Evolutionary conservation across 805 yeast species (phyloP).

Genomic region (Henningerozyma blattae): DNA sequence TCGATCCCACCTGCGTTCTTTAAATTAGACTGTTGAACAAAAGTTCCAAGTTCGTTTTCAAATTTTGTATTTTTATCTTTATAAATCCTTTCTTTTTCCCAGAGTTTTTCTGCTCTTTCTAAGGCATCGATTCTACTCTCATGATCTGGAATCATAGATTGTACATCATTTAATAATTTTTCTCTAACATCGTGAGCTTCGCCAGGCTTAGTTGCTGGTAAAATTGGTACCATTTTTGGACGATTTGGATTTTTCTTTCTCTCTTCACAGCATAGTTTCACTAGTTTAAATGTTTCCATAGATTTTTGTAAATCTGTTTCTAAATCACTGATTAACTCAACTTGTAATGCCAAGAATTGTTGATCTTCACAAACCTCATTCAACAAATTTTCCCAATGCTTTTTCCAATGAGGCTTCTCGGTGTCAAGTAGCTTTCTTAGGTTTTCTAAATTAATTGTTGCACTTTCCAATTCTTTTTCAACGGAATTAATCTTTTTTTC

Average conservation of each 20-base stretch:
- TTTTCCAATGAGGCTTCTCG: conserved; percentile 81
- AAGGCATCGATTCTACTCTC: conserved; percentile 80
- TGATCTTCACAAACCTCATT: conserved; percentile 90
- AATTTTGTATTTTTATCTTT: conserved; percentile 51
- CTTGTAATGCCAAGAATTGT: conserved; percentile 82
- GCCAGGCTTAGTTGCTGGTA: conserved; percentile 51
- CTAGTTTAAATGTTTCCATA: conserved; percentile 67
- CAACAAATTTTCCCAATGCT: conserved; percentile 83
- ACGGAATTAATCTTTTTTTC: conserved; percentile 60
- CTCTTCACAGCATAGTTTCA: conserved; percentile 71
- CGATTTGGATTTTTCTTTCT: conserved; percentile 50
- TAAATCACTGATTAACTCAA: conserved; percentile 68
- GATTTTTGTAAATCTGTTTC: conserved; percentile 74
- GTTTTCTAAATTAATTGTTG: conserved; percentile 37
- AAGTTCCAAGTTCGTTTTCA: conserved; percentile 74
- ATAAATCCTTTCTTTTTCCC: conserved; percentile 58
- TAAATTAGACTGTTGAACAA: conserved; percentile 66
- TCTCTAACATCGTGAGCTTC: conserved; percentile 51
- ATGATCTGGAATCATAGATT: conserved; percentile 71
- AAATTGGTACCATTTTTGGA: conserved; percentile 20
- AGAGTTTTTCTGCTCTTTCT: conserved; percentile 68
- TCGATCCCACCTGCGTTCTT: conserved; percentile 84
- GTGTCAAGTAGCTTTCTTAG: conserved; percentile 50
- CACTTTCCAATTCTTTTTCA: conserved; percentile 48
- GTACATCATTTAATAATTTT: conserved; percentile 72